A percentile compares a stretch with the other conserved stretches of the same genome.
Conservation (phyloP, 371 early-diverging fungal genomes). For the Mucor indicus region DNA sequence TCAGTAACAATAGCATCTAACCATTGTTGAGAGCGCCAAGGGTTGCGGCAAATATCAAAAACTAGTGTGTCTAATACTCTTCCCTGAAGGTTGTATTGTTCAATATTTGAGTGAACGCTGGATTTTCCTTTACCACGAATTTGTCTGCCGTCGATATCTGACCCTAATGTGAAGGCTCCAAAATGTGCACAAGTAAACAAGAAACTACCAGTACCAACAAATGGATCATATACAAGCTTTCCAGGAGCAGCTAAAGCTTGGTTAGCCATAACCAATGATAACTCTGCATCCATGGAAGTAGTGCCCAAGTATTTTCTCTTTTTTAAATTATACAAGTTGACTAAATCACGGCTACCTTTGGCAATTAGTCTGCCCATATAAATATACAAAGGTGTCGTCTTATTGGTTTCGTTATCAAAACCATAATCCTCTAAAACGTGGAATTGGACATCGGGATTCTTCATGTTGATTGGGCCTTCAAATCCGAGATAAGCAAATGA, state of each 20-base stretch:
- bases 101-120: conserved; percentile 65
- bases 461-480: conserved; percentile 66
- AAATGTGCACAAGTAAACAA: conserved; percentile 90
- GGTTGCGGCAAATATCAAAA: conserved; percentile 87
- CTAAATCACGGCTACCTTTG: conserved; percentile 68
- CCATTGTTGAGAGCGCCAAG: conserved; percentile 72
- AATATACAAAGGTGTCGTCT: conserved; percentile 41
- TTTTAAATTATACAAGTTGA: conserved; percentile 85
- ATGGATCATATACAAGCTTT: conserved; percentile 92
- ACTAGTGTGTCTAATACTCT: conserved; percentile 81
- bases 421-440: conserved; percentile 77
- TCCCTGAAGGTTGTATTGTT: conserved; percentile 75
- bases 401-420: conserved; percentile 34
- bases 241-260: conserved; percentile 81
- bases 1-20: conserved; percentile 85
- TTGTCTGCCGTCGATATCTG: conserved; percentile 97
- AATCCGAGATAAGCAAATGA: conserved; percentile 30
- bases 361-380: conserved; percentile 78
- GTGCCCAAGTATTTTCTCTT: conserved; percentile 92
- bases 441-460: conserved; percentile 80
- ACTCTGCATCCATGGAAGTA: conserved; percentile 97
- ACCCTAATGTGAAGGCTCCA: conserved; percentile 90
- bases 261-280: conserved; percentile 96
- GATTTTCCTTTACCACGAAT: conserved; percentile 84
- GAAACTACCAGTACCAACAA: conserved; percentile 95